These are phyloP conservation scores for Rubroshorea leprosula DNA, from an alignment of 345 rosid species.

Conservation along the genomic window DNA sequence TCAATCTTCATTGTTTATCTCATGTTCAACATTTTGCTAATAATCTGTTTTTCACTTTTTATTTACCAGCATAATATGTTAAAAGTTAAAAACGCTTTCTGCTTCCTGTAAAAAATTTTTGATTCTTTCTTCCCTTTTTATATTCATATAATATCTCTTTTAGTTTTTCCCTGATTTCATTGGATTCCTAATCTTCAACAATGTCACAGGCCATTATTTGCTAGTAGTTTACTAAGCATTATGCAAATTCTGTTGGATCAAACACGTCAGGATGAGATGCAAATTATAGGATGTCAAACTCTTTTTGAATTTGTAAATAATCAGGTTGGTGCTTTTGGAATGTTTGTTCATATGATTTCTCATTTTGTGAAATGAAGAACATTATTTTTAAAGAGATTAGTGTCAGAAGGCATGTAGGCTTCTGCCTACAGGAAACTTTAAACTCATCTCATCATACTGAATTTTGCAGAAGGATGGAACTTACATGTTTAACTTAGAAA, in stretches of 20 bases:
- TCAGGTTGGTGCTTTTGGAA: conserved; percentile 52
- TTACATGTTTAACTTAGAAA: conserved; percentile 83
- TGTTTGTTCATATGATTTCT: background rate
- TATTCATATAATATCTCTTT: background rate
- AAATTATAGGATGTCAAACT: conserved; percentile 73
- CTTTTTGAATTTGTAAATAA: conserved; percentile 86
- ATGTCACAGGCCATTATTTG: conserved; percentile 68
- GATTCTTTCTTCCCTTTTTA: no score
- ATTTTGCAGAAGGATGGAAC: conserved; percentile 80
- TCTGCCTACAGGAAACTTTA: conserved; percentile 1
- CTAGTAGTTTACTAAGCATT: conserved; percentile 77
- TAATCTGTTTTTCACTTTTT: no score
- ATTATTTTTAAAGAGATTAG: no score
- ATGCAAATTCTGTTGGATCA: conserved; percentile 77
- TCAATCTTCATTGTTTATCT: no score
- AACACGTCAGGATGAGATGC: conserved; percentile 70
- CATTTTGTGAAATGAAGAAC: no score
- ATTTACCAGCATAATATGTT: no score
- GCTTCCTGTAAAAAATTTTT: no score
- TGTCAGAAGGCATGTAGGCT: conserved; percentile 5
- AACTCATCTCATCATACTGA: conserved; percentile 22
- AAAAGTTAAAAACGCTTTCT: no score
- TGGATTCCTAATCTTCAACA: conserved; percentile 7
- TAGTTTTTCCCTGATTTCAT: background rate
- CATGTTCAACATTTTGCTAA: no score